A percentile compares a stretch with the other conserved stretches of the same genome.
These are phyloP conservation scores for Vitis vinifera DNA, from an alignment of 164 flowering plant species.

Conservation along the genomic window DNA sequence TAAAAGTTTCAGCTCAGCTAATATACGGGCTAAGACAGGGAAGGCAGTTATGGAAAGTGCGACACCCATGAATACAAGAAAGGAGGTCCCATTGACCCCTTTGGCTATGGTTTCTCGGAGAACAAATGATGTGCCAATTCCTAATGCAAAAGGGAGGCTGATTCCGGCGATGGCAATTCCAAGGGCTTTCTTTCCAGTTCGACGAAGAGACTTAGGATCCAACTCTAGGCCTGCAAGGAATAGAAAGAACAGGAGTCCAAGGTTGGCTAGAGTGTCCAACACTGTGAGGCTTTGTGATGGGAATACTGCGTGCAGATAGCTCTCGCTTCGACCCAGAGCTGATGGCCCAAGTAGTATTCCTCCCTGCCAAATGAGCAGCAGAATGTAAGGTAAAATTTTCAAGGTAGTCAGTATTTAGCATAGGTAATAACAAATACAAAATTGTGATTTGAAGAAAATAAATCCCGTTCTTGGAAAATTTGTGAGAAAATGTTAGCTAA, in stretches of 20 bases:
- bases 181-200: slow-evolving; percentile 61
- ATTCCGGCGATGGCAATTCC: slow-evolving; percentile 72
- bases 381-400: background rate
- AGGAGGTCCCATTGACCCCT: slow-evolving; percentile 43
- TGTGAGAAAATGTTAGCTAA: too few species aligned
- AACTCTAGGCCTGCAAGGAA: slow-evolving; percentile 77
- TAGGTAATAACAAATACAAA: too few species aligned
- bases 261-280: slow-evolving; percentile 75
- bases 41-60: slow-evolving; percentile 86
- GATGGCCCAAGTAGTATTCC: slow-evolving; percentile 84
- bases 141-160: slow-evolving; percentile 58
- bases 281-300: slow-evolving; percentile 65
- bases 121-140: slow-evolving; percentile 59
- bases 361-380: slow-evolving; percentile 41
- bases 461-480: too few species aligned
- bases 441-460: too few species aligned
- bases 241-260: slow-evolving; percentile 76
- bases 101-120: slow-evolving; percentile 56
- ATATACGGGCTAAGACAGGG: slow-evolving; percentile 80
- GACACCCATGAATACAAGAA: slow-evolving; percentile 82
- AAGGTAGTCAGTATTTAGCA: background rate
- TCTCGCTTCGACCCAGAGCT: slow-evolving; percentile 56
- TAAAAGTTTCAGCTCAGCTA: slow-evolving; percentile 78
- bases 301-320: slow-evolving; percentile 49
- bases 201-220: slow-evolving; percentile 48